Base-by-base conservation (phyloP, 257 asterid genomes). In the Solanum chilense region DNA sequence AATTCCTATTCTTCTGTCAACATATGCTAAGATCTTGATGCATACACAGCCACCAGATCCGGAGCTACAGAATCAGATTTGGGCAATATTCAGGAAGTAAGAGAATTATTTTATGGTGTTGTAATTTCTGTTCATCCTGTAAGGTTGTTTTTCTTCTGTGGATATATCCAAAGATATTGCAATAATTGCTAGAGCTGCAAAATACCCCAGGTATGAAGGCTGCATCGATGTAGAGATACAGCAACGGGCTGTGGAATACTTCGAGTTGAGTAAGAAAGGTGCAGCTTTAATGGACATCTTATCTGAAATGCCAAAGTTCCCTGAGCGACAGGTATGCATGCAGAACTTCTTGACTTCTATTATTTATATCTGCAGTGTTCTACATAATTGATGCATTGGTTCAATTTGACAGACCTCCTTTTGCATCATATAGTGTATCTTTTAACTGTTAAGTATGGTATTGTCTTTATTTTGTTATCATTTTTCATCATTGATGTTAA, bases 251-350 rank as follows among this genome's bases (percentile, higher is more conserved):
- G 94, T 96, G 84, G 98, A 96, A 90, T 96, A 96, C 93, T 92
- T 90, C 83, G 95, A 95, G 87, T 83, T 96, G 93, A 95, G 99
- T 92, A 90, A 89, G 93, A 96, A 95, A 93, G 98, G 98, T 86
- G 98, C 96, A 82, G 93, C 94, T 87, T 91, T 95, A 73, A 91
- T 92, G 98, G 98, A 93, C 89, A 91, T 96, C 90, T 92, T 96
- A 88, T 97, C 99, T 89, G 98, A 96, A 93, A 96, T 96, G 99
- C 99, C 98, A 4, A 95, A 96, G 92, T 95, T 96, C 88, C 98
- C 99, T 35, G 99, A 96, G 90, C 93, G 99, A 74, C 99, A 96
- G 98, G 99, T 95, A 86, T 69, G 86, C 56, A 41, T 86, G 84
- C 31, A 41, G 70, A 62, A 87, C 87, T 49, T 80, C 66, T 80